Base-by-base conservation (phyloP, 2,329 filamentous ascomycete species). In the Colletotrichum spinosum region DNA sequence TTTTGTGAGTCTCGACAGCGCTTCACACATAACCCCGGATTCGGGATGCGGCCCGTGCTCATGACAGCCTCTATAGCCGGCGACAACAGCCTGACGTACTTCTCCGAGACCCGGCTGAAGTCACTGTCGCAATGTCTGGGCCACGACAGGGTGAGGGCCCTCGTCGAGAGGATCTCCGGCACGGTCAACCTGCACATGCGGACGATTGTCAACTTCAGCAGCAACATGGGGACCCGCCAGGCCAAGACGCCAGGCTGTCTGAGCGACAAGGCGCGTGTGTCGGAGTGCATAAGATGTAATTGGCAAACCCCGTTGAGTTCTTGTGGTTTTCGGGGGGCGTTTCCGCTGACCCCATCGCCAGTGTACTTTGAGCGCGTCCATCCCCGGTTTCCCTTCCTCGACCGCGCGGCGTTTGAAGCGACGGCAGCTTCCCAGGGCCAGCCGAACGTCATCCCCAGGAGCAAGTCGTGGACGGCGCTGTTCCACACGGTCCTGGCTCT, bases 291-390 rank as follows among this genome's bases (percentile, higher is more conserved):
- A 17, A 51, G 15, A 44, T 49, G 67, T 56, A 15, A 15, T 25
- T 50, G 13, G 12, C 12, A 42, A 15, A 5, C 25, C 8, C 9
- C 15, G 9, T 10, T 46, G 8, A 2, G 15, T 1, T 25, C 8
- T 2, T 17, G 6, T 7, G 15, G 15, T 15, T 44, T 44, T 12
- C 6, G 9, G 5, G 5, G 8, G 1, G 6, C n/a, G 5, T 10
- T 25, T 17, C 9, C 7, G 15, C 55, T 55, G 7, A 60, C 33
- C 10, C 2, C 25, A 25, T 10, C 4, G 11, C 71, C 2, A 79
- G 77, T 73, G 11, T 79, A 78, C 57, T 80, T 80, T 55, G 63
- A 72, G 5, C 70, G 76, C 17, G 53, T 78, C 2, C 77, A 80
- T 59, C 76, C 76, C 4, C 57, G 78, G 0, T 77, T 78, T 60